A percentile compares a stretch with the other conserved stretches of the same genome.
Evolutionary conservation across 2,329 filamentous ascomycete species (phyloP).

Genomic region (Lachnellula hyalina): DNA sequence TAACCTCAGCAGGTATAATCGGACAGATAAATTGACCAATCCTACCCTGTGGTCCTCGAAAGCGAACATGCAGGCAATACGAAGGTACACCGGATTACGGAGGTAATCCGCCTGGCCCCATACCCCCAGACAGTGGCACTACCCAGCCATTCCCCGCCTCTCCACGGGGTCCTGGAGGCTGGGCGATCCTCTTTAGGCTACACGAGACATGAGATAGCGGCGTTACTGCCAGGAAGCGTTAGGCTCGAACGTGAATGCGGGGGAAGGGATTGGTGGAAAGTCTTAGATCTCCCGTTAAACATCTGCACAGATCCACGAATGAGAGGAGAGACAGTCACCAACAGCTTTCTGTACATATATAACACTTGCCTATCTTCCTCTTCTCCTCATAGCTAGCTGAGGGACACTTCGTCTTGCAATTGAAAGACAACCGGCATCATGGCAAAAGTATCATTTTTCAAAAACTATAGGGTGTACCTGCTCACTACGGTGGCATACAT

Average conservation of each 20-base stretch:
- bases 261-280: not conserved
- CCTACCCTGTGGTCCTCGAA: not conserved
- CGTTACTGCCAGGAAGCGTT: not conserved
- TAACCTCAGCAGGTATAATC: not conserved
- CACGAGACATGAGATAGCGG: not conserved
- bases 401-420: too few species aligned
- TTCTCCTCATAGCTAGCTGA: not conserved
- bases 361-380: not conserved
- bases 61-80: too few species aligned
- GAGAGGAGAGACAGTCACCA: not conserved
- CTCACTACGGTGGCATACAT: slow-evolving; percentile 24
- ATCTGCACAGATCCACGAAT: not conserved
- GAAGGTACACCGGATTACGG: too few species aligned
- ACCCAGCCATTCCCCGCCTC: not conserved
- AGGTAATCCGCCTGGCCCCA: not conserved
- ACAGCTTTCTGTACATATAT: not conserved
- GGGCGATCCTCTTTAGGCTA: not conserved
- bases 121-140: not conserved
- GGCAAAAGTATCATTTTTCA: slow-evolving; percentile 18
- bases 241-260: not conserved
- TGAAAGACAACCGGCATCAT: slow-evolving; percentile 5
- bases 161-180: not conserved
- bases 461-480: slow-evolving; percentile 21
- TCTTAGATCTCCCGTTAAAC: not conserved
- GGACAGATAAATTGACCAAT: not conserved